These are phyloP conservation scores for Teunomyces tritomae DNA, from an alignment of 805 yeast genomes.

Conservation along the genomic window DNA sequence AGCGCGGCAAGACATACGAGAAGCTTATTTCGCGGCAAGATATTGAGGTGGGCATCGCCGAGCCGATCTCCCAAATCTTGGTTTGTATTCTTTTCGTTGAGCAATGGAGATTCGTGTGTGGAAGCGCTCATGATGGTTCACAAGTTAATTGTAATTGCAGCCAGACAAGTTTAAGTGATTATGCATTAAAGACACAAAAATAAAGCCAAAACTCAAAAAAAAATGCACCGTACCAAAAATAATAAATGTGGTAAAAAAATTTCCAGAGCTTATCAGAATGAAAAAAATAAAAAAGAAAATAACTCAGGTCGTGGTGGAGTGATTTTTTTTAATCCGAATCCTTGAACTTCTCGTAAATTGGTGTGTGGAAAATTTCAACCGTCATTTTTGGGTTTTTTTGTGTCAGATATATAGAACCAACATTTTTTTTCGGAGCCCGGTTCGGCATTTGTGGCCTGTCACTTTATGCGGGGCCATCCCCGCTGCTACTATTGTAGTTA, in stretches of 20 bases:
- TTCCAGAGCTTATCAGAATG: no score
- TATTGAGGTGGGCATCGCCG: slow-evolving; percentile 20
- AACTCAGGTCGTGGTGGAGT: no score
- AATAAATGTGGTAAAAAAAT: no score
- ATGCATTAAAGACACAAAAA: no score
- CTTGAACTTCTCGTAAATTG: no score
- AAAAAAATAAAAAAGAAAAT: no score
- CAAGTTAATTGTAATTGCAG: neutral
- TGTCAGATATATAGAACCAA: no score
- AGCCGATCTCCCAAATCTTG: slow-evolving; percentile 15
- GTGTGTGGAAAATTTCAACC: neutral
- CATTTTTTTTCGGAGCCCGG: neutral
- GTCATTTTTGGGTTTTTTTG: neutral
- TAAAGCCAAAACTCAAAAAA: no score
- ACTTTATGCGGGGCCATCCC: no score
- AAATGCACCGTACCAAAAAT: no score
- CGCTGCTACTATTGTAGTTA: neutral
- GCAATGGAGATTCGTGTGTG: neutral
- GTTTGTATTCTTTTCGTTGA: neutral
- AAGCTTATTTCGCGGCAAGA: slow-evolving; percentile 17
- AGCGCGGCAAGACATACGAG: slow-evolving; percentile 17
- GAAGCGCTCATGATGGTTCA: neutral
- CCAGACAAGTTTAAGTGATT: no score
- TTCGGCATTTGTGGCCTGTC: neutral
- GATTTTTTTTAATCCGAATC: no score